phyloP scores from a whole-genome alignment of 495 filamentous ascomycete species.

The Penicillium daleae region DNA sequence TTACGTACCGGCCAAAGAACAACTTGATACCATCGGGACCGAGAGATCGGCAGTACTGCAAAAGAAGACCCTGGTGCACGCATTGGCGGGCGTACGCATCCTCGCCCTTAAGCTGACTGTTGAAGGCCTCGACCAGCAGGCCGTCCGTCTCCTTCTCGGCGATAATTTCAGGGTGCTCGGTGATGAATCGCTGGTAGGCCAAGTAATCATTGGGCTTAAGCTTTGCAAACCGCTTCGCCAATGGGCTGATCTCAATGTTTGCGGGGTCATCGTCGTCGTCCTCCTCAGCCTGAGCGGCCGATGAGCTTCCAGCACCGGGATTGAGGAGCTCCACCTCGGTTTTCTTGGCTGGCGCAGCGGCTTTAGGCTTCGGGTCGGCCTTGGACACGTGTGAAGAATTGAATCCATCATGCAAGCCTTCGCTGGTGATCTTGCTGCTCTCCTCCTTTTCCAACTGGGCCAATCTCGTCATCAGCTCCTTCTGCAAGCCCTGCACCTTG shows the following conservation, averaged over 20 bases:
- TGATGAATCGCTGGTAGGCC: constrained; percentile 73
- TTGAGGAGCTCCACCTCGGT: constrained; percentile 80
- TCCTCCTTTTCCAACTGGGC: constrained; percentile 87
- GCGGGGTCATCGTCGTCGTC: constrained; percentile 68
- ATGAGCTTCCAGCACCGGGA: constrained; percentile 51
- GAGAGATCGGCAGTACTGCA: constrained; percentile 92
- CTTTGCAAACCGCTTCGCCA: constrained; percentile 77
- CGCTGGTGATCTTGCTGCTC: constrained; percentile 88
- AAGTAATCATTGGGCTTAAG: constrained; percentile 79
- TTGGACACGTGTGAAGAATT: constrained; percentile 79
- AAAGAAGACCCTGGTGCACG: constrained; percentile 88
- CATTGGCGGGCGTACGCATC: constrained; percentile 81
- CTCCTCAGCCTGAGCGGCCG: constrained; percentile 63
- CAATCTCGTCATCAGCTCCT: constrained; percentile 70
- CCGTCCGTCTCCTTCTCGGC: constrained; percentile 90
- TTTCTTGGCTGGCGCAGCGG: constrained; percentile 25
- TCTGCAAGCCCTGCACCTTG: constrained; percentile 79
- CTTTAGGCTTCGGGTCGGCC: constrained; percentile 49
- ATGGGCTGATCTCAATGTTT: constrained; percentile 70
- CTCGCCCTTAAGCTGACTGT: constrained; percentile 73
- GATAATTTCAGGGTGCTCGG: constrained; percentile 72
- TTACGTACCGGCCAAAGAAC: constrained; percentile 82
- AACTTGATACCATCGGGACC: constrained; percentile 85
- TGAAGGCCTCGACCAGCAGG: constrained; percentile 87
- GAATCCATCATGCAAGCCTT: constrained; percentile 89